Evolutionary conservation across 306 rosid genomes (phyloP).

Genomic region (Arachis stenosperma): DNA sequence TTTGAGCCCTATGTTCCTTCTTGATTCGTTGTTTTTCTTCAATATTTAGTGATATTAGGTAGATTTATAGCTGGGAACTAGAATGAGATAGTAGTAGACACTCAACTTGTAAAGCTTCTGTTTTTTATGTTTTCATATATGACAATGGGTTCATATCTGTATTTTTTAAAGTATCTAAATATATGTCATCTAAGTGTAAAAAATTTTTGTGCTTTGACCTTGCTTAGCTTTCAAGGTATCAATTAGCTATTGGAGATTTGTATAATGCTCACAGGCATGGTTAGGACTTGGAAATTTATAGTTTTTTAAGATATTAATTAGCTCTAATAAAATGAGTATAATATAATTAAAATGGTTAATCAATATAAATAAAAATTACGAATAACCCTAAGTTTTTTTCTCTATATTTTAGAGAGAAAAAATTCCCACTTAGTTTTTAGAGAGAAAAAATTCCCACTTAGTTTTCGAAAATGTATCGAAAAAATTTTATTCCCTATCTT

Average conservation of each 20-base stretch:
- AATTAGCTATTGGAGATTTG: neutral
- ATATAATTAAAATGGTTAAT: too few species aligned
- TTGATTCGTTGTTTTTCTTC: conserved; percentile 36
- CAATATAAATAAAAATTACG: too few species aligned
- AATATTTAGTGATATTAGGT: conserved; percentile 39
- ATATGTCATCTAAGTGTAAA: conserved; percentile 37
- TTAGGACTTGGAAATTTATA: too few species aligned
- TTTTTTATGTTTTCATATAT: conserved; percentile 23
- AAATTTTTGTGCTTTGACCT: conserved; percentile 21
- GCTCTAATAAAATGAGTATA: too few species aligned
- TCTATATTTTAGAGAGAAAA: too few species aligned
- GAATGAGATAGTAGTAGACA: conserved; percentile 28
- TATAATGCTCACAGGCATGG: neutral
- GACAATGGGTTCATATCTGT: conserved; percentile 43
- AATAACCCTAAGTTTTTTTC: too few species aligned
- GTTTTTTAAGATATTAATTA: too few species aligned
- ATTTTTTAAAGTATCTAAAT: conserved; percentile 29
- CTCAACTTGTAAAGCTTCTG: conserved; percentile 45
- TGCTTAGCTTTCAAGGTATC: conserved; percentile 16
- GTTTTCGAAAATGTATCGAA: too few species aligned
- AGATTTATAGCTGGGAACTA: too few species aligned
- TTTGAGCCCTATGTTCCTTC: conserved; percentile 71
- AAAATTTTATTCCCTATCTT: too few species aligned
- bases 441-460: too few species aligned
- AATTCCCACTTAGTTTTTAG: too few species aligned